Evolutionary conservation across 2,329 filamentous ascomycete genomes (phyloP).

Genomic region (Cordyceps tenuipes): DNA sequence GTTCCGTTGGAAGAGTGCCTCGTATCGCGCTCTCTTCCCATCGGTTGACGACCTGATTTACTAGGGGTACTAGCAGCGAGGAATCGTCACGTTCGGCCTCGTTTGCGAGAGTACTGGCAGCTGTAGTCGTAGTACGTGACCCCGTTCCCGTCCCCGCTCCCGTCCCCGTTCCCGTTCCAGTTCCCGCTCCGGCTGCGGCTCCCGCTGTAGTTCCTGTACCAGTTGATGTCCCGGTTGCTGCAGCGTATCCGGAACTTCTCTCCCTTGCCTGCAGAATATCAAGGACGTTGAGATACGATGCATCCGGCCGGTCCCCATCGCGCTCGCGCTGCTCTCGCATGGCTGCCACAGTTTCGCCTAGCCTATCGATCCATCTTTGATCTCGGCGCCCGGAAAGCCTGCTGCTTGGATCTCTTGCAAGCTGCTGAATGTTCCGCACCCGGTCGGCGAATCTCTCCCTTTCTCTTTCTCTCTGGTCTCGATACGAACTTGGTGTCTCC

Average conservation of each 20-base stretch:
- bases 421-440: slow-evolving; percentile 25
- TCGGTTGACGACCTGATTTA: slow-evolving; percentile 29
- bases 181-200: background rate
- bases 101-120: background rate
- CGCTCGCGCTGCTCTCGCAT: slow-evolving; percentile 28
- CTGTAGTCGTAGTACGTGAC: background rate
- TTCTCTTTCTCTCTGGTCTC: slow-evolving; percentile 29
- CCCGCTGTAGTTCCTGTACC: background rate
- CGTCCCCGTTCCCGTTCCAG: background rate
- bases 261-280: slow-evolving; percentile 31
- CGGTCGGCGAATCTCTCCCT: slow-evolving; percentile 28
- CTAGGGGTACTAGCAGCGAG: slow-evolving; percentile 28
- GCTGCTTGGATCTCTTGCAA: slow-evolving; percentile 21
- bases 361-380: slow-evolving; percentile 25
- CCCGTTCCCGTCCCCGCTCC: background rate
- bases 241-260: slow-evolving; percentile 11
- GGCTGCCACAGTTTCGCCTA: slow-evolving; percentile 28
- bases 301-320: slow-evolving; percentile 16
- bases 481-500: slow-evolving; percentile 30
- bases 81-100: slow-evolving; percentile 29
- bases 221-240: background rate
- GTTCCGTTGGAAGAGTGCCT: slow-evolving; percentile 26
- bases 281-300: slow-evolving; percentile 28
- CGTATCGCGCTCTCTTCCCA: slow-evolving; percentile 31
- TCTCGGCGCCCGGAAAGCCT: slow-evolving; percentile 20